Evolutionary conservation across 23 red algal genomes (phyloP).

Genomic region (Agarophyton chilense): DNA sequence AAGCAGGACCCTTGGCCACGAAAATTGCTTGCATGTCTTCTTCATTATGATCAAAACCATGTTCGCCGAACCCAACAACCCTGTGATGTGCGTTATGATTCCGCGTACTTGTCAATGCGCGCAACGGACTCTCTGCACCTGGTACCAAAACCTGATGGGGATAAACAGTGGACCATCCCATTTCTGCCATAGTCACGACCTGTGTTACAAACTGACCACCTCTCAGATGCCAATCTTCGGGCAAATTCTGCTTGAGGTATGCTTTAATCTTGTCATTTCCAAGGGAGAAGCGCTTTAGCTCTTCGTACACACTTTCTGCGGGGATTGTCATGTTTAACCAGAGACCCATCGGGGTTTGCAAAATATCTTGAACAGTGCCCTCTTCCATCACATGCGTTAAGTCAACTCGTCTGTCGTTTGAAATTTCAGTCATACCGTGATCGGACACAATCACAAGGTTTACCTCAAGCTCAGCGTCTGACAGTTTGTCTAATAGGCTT

Average conservation of each 20-base stretch:
- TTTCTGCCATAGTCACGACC: constrained; percentile 51
- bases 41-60: constrained; percentile 78
- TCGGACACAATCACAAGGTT: constrained; percentile 75
- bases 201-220: constrained; percentile 20
- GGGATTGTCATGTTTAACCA: constrained; percentile 39
- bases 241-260: constrained; percentile 37
- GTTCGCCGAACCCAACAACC: neutral
- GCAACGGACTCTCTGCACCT: constrained; percentile 25
- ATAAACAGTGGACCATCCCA: constrained; percentile 55
- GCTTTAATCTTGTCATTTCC: constrained; percentile 17
- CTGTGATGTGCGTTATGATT: neutral
- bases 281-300: constrained; percentile 1
- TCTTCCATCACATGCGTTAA: constrained; percentile 30
- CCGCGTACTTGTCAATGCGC: neutral
- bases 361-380: constrained; percentile 42
- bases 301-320: constrained; percentile 18
- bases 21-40: constrained; percentile 79
- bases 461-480: neutral
- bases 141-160: constrained; percentile 58
- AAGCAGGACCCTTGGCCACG: constrained; percentile 67
- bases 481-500: constrained; percentile 35
- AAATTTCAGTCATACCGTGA: constrained; percentile 76
- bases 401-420: constrained; percentile 33
- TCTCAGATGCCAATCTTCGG: constrained; percentile 68
- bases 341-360: constrained; percentile 45